These are phyloP conservation scores for Saccharomycopsis javanensis DNA, from an alignment of 805 yeast genomes.

Conservation along the genomic window DNA sequence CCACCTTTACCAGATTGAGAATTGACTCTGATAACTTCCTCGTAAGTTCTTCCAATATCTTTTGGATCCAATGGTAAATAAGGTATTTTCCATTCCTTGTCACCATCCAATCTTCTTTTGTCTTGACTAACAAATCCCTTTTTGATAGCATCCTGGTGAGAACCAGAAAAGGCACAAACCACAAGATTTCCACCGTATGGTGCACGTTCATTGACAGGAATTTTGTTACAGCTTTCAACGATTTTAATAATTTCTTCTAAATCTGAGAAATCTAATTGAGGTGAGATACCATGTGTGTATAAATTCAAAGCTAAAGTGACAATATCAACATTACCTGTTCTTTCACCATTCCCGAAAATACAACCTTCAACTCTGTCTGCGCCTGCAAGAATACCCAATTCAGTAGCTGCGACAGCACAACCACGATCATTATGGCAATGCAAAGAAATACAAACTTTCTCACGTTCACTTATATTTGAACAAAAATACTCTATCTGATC, in stretches of 20 bases:
- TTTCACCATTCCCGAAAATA: constrained; percentile 74
- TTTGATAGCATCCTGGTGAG: constrained; percentile 64
- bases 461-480: constrained; percentile 58
- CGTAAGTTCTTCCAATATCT: constrained; percentile 73
- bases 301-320: constrained; percentile 66
- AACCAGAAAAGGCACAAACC: constrained; percentile 70
- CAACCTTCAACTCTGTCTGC: constrained; percentile 82
- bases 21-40: constrained; percentile 74
- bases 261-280: constrained; percentile 63
- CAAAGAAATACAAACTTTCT: constrained; percentile 57
- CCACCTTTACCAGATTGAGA: constrained; percentile 88
- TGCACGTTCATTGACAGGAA: constrained; percentile 64
- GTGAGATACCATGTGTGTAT: constrained; percentile 71
- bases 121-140: constrained; percentile 52
- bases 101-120: constrained; percentile 39
- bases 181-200: constrained; percentile 76
- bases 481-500: constrained; percentile 73
- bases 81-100: constrained; percentile 56
- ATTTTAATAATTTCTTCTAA: constrained; percentile 56
- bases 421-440: constrained; percentile 79
- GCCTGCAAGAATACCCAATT: constrained; percentile 70
- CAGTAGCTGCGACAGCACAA: constrained; percentile 77
- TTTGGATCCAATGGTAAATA: constrained; percentile 74
- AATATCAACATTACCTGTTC: constrained; percentile 77
- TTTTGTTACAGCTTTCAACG: constrained; percentile 69